These are phyloP conservation scores for Taphrina flavorubra DNA, from an alignment of 1,139 yeast species.

Conservation along the genomic window DNA sequence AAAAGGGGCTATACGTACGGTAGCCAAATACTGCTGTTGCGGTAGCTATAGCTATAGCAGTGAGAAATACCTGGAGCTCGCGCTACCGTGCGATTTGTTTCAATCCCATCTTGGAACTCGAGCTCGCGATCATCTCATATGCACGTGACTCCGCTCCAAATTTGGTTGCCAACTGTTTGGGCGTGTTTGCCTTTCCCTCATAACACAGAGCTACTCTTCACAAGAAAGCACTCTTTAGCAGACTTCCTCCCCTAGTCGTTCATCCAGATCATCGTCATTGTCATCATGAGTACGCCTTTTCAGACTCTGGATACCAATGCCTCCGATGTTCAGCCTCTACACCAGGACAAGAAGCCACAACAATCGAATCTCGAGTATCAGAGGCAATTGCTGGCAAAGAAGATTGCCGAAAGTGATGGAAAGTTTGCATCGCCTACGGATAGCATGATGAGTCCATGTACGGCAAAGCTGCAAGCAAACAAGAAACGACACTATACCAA, in stretches of 20 bases:
- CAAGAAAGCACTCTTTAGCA: neutral
- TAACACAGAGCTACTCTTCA: constrained; percentile 1
- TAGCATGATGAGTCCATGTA: constrained; percentile 63
- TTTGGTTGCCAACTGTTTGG: constrained; percentile 23
- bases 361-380: constrained; percentile 42
- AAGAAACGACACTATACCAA: constrained; percentile 55
- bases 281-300: constrained; percentile 20
- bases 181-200: neutral
- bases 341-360: constrained; percentile 42
- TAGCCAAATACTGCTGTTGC: no score
- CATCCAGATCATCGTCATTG: neutral
- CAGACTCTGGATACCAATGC: constrained; percentile 17
- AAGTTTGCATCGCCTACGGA: constrained; percentile 63
- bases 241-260: no score
- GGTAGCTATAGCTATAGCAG: no score
- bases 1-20: no score
- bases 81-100: no score
- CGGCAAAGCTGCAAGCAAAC: constrained; percentile 61
- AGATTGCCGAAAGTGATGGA: constrained; percentile 34
- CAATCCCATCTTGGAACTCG: no score
- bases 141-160: neutral
- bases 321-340: constrained; percentile 42
- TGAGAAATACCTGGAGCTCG: no score
- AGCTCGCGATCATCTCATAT: neutral
- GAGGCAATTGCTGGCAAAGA: constrained; percentile 39